A percentile compares a stretch with the other conserved stretches of the same genome.
Conservation (phyloP, 805 yeast genomes). For the Saturnispora bothae region DNA sequence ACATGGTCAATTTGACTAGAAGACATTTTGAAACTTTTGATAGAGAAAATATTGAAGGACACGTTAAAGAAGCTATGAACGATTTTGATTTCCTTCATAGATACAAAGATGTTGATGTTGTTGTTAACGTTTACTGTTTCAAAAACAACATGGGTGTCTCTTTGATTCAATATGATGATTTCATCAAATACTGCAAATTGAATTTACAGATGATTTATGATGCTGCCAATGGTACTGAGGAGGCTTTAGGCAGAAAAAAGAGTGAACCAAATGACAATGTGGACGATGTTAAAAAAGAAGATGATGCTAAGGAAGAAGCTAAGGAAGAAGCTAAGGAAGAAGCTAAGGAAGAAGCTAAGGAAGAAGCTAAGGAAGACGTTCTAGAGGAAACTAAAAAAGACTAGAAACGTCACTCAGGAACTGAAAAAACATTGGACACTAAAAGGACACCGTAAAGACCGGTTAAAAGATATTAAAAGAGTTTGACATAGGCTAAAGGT, state of each 20-base stretch:
- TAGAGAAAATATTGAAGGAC: constrained; percentile 61
- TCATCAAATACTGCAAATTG: constrained; percentile 50
- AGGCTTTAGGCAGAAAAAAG: constrained; percentile 7
- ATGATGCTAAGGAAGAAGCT: not conserved
- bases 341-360: not conserved
- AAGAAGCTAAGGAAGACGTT: too few relatives aligned
- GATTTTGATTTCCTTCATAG: constrained; percentile 59
- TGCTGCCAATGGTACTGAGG: constrained; percentile 20
- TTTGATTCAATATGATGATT: constrained; percentile 64
- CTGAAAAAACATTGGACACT: too few relatives aligned
- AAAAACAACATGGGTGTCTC: constrained; percentile 69
- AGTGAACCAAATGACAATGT: not conserved
- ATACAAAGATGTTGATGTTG: constrained; percentile 64
- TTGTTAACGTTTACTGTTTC: constrained; percentile 79
- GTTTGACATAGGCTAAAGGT: too few relatives aligned
- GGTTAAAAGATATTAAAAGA: too few relatives aligned
- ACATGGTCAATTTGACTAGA: constrained; percentile 72
- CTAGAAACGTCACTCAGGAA: too few relatives aligned
- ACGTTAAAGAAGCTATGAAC: constrained; percentile 30
- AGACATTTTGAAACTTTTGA: constrained; percentile 69
- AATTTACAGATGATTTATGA: constrained; percentile 78
- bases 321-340: not conserved
- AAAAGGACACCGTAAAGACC: too few relatives aligned
- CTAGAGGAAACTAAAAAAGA: too few relatives aligned
- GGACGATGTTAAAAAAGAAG: not conserved